These are phyloP conservation scores for Colletotrichum musicola DNA, from an alignment of 2,329 filamentous ascomycete genomes.

Conservation along the genomic window DNA sequence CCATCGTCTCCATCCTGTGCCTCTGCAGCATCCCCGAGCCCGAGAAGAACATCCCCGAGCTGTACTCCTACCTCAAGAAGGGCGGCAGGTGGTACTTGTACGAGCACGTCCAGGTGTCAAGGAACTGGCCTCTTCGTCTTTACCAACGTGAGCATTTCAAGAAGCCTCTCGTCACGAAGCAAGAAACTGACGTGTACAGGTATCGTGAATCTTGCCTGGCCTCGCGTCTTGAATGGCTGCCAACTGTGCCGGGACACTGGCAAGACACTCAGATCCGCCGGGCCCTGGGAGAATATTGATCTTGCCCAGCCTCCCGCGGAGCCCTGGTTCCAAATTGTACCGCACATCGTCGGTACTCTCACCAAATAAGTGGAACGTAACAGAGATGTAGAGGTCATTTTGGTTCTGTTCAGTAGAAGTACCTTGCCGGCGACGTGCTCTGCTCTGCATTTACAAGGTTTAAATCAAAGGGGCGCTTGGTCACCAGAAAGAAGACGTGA, in stretches of 20 bases:
- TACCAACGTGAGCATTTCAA: slow-evolving; percentile 63
- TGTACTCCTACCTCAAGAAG: slow-evolving; percentile 70
- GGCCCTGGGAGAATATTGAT: slow-evolving; percentile 64
- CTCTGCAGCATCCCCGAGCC: slow-evolving; percentile 75
- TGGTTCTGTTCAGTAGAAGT: too few species aligned
- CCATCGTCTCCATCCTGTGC: slow-evolving; percentile 71
- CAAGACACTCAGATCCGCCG: slow-evolving; percentile 60
- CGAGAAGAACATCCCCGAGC: slow-evolving; percentile 63
- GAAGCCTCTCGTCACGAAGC: background rate
- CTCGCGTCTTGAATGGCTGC: slow-evolving; percentile 64
- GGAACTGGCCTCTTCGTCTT: slow-evolving; percentile 53
- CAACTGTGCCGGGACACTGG: slow-evolving; percentile 63
- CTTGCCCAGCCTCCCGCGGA: slow-evolving; percentile 56
- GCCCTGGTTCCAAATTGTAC: slow-evolving; percentile 57
- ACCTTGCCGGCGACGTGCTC: background rate
- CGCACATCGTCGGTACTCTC: slow-evolving; percentile 65
- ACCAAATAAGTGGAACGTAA: slow-evolving; percentile 58
- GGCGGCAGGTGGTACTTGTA: slow-evolving; percentile 74
- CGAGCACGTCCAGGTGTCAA: slow-evolving; percentile 66
- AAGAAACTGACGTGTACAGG: background rate
- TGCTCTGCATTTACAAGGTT: background rate
- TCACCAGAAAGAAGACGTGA: background rate
- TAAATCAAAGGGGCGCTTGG: background rate
- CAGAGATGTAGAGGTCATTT: too few species aligned
- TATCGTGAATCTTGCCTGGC: slow-evolving; percentile 67